These are phyloP conservation scores for Mycena vulgaris DNA, from an alignment of 768 basidiomycete species.

Conservation along the genomic window DNA sequence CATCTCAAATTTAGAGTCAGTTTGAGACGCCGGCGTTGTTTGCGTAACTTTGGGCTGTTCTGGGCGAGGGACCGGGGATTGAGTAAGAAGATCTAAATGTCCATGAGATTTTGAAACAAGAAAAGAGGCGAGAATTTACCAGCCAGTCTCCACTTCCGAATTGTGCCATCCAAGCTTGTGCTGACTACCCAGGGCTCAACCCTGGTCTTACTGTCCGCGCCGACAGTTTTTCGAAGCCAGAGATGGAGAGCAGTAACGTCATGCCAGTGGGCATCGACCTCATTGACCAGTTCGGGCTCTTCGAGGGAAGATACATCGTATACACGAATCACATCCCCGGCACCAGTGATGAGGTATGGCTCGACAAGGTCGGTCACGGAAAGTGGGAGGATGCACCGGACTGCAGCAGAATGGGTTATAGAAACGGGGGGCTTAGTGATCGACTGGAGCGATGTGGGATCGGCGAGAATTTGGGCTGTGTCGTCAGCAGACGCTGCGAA, in stretches of 20 bases:
- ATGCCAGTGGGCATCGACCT: conserved; percentile 91
- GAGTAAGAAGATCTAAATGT: conserved; percentile 59
- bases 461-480: conserved; percentile 75
- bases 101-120: conserved; percentile 4
- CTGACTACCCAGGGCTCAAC: conserved; percentile 88
- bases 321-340: conserved; percentile 86
- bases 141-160: conserved; percentile 87
- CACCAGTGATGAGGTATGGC: conserved; percentile 85
- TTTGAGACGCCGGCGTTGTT: conserved; percentile 30
- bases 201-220: conserved; percentile 61
- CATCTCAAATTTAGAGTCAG: conserved; percentile 58
- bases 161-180: conserved; percentile 87
- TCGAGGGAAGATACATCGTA: conserved; percentile 82
- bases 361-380: conserved; percentile 73
- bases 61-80: conserved; percentile 34
- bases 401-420: conserved; percentile 74
- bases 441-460: conserved; percentile 46
- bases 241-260: conserved; percentile 84
- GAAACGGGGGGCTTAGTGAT: conserved; percentile 60
- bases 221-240: conserved; percentile 73
- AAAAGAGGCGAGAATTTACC: conserved; percentile 54
- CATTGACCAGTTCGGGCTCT: conserved; percentile 79
- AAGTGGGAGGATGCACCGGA: conserved; percentile 82
- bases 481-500: conserved; percentile 89
- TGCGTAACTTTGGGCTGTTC: conserved; percentile 29